These are phyloP conservation scores for Haematococcus lacustris DNA, from an alignment of 139 green algal genomes.

Conservation along the genomic window DNA sequence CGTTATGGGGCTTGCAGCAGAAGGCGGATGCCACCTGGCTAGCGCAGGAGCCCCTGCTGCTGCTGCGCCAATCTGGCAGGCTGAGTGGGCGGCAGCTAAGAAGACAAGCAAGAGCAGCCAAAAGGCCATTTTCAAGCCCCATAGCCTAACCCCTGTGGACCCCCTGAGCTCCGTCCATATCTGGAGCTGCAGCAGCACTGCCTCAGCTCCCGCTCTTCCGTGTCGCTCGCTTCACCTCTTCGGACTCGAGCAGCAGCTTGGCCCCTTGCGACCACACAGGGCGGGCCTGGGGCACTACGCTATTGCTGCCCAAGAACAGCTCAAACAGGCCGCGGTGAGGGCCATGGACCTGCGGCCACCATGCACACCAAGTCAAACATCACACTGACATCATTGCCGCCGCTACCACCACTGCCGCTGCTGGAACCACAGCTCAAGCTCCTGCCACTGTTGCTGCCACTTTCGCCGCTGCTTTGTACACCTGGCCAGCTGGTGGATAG, in stretches of 20 bases:
- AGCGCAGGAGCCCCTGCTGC: too few species aligned
- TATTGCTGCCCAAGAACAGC: conserved; percentile 53
- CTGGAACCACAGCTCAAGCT: neutral
- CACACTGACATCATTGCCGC: too few species aligned
- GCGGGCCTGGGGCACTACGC: conserved; percentile 41
- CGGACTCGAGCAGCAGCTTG: conserved; percentile 48
- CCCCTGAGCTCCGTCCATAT: too few species aligned
- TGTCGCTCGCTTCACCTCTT: conserved; percentile 42
- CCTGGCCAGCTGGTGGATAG: neutral
- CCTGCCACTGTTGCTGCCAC: neutral
- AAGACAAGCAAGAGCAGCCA: too few species aligned
- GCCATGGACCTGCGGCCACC: neutral
- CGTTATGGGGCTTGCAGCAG: too few species aligned
- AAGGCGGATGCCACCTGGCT: too few species aligned
- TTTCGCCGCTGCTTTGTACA: neutral
- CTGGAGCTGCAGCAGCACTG: too few species aligned
- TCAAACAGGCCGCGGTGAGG: conserved; percentile 71
- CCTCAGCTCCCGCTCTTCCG: too few species aligned
- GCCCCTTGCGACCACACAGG: conserved; percentile 46
- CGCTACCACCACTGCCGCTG: neutral
- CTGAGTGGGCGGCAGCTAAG: too few species aligned
- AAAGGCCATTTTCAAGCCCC: too few species aligned
- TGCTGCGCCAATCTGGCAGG: too few species aligned
- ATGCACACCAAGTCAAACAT: neutral
- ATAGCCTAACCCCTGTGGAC: too few species aligned